These are phyloP conservation scores for Candida michaelii DNA, from an alignment of 805 yeast species.

Conservation along the genomic window DNA sequence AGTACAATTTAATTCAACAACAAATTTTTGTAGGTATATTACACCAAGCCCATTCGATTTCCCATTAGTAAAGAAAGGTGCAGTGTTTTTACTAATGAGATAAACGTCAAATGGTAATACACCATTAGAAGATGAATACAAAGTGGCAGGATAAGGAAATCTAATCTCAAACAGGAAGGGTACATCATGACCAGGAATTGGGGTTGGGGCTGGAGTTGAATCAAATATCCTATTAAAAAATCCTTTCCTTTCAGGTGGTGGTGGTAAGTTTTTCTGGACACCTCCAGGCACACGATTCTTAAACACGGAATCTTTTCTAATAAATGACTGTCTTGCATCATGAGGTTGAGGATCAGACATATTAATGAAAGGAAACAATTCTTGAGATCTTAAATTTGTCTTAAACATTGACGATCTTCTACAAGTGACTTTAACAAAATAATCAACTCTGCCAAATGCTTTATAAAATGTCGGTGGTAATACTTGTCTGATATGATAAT, in stretches of 20 bases:
- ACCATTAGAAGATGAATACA: slow-evolving; percentile 27
- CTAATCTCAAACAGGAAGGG: slow-evolving; percentile 49
- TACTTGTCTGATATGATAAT: slow-evolving; percentile 28
- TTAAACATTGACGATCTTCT: slow-evolving; percentile 50
- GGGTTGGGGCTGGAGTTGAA: slow-evolving; percentile 13
- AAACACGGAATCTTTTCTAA: slow-evolving; percentile 42
- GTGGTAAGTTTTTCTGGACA: slow-evolving; percentile 23
- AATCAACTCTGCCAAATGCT: slow-evolving; percentile 42
- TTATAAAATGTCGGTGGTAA: slow-evolving; percentile 37
- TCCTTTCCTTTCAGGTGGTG: slow-evolving; percentile 22
- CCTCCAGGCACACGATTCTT: slow-evolving; percentile 44
- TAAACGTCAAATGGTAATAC: slow-evolving; percentile 24
- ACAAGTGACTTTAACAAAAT: slow-evolving; percentile 62
- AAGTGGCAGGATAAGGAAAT: slow-evolving; percentile 45
- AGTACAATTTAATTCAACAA: slow-evolving; percentile 28
- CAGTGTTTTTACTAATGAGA: slow-evolving; percentile 31
- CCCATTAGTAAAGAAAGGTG: slow-evolving; percentile 32
- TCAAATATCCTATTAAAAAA: slow-evolving; percentile 30
- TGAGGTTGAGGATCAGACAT: slow-evolving; percentile 32
- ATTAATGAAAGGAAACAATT: slow-evolving; percentile 57
- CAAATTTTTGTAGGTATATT: slow-evolving; percentile 42
- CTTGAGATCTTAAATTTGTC: slow-evolving; percentile 44
- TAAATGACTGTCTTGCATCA: slow-evolving; percentile 40
- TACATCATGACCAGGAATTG: slow-evolving; percentile 35
- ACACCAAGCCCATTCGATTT: slow-evolving; percentile 49